Percentiles rank a stretch among this genome's conserved stretches.
These are phyloP conservation scores for Colletotrichum tropicale DNA, from an alignment of 2,329 filamentous ascomycete species.

Conservation along the genomic window DNA sequence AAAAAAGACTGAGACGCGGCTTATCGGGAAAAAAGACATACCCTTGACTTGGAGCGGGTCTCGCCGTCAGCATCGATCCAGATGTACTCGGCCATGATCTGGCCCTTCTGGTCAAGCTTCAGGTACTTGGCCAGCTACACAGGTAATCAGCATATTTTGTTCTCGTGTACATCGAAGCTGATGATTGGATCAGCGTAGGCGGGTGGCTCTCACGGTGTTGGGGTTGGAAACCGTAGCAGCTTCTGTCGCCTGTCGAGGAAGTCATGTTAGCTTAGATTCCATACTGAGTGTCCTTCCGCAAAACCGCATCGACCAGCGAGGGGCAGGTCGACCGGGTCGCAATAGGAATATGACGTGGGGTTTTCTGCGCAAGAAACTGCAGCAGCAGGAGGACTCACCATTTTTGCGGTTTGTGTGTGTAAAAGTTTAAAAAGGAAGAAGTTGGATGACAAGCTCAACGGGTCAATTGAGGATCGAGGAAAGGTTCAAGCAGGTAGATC, in stretches of 20 bases:
- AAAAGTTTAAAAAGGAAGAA: neutral
- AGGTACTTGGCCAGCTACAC: slow-evolving; percentile 89
- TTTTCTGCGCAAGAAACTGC: neutral
- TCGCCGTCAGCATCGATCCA: slow-evolving; percentile 89
- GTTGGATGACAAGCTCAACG: neutral
- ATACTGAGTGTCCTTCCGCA: neutral
- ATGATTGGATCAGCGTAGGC: neutral
- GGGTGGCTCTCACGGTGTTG: slow-evolving; percentile 34
- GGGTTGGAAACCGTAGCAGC: slow-evolving; percentile 32
- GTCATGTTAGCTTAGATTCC: slow-evolving; percentile 15
- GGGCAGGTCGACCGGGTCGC: neutral
- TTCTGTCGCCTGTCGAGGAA: slow-evolving; percentile 27
- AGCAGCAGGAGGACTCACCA: slow-evolving; percentile 23
- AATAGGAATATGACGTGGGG: neutral
- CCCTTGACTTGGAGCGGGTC: slow-evolving; percentile 93
- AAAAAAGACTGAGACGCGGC: slow-evolving; percentile 23
- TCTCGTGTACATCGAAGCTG: neutral
- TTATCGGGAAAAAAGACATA: slow-evolving; percentile 55
- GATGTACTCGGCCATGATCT: slow-evolving; percentile 93
- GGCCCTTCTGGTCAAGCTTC: slow-evolving; percentile 86
- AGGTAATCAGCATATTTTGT: slow-evolving; percentile 15
- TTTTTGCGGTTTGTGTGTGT: slow-evolving; percentile 21
- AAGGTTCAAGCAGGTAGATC: neutral
- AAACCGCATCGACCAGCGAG: neutral
- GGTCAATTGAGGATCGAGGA: slow-evolving; percentile 1